These are phyloP conservation scores for Recurvomyces mirabilis DNA, from an alignment of 495 filamentous ascomycete species.

Conservation along the genomic window DNA sequence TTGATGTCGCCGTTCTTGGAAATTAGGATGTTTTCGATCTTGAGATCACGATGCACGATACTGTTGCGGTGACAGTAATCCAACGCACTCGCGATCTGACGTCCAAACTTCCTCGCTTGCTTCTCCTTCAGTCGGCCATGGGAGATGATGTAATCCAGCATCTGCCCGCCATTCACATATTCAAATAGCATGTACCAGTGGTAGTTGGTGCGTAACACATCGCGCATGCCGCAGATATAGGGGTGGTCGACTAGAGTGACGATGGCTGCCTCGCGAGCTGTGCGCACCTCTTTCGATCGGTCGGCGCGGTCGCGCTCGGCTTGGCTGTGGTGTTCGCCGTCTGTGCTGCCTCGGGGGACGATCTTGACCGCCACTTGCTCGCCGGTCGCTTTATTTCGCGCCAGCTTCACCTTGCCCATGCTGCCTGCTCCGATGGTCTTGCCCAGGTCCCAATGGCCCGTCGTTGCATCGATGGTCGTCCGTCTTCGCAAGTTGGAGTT, in stretches of 20 bases:
- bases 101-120: slow-evolving; percentile 91
- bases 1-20: slow-evolving; percentile 99
- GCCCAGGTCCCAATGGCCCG: slow-evolving; percentile 82
- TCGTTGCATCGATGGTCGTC: slow-evolving; percentile 70
- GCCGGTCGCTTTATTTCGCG: slow-evolving; percentile 60
- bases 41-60: slow-evolving; percentile 94
- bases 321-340: slow-evolving; percentile 62
- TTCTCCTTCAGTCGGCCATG: slow-evolving; percentile 97
- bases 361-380: slow-evolving; percentile 86
- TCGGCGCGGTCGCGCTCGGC: slow-evolving; percentile 80
- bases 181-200: slow-evolving; percentile 99
- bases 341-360: slow-evolving; percentile 77
- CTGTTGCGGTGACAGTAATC: slow-evolving; percentile 99
- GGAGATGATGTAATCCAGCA: slow-evolving; percentile 99
- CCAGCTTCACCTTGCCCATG: slow-evolving; percentile 98
- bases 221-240: slow-evolving; percentile 92
- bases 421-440: slow-evolving; percentile 97
- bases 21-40: slow-evolving; percentile 99
- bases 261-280: slow-evolving; percentile 91
- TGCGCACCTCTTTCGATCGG: slow-evolving; percentile 92
- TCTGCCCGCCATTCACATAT: slow-evolving; percentile 97
- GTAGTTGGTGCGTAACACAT: slow-evolving; percentile 88
- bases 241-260: slow-evolving; percentile 91
- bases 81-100: slow-evolving; percentile 94
- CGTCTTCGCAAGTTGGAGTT: slow-evolving; percentile 49